Evolutionary conservation across 2,329 filamentous ascomycete species (phyloP).

Genomic region (Aspergillus quadrilineatus): DNA sequence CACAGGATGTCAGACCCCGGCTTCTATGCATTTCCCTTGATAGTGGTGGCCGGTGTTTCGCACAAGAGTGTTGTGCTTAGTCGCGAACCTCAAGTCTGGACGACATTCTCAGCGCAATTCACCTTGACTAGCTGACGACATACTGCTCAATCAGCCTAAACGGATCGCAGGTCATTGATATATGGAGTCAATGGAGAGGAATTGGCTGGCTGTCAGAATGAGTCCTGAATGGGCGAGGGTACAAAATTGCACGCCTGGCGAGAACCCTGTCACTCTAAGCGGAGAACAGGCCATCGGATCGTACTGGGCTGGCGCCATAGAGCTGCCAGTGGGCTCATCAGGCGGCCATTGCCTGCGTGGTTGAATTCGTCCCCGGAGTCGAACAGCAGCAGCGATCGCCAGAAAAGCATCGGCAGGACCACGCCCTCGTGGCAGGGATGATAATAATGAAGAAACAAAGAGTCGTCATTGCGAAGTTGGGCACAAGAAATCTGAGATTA

Average conservation of each 20-base stretch:
- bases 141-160: conserved; percentile 24
- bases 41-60: conserved; percentile 45
- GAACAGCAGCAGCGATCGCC: conserved; percentile 53
- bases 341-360: conserved; percentile 45
- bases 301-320: conserved; percentile 53
- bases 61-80: conserved; percentile 44
- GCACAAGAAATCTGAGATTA: neutral
- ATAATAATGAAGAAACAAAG: neutral
- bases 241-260: conserved; percentile 43
- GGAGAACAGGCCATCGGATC: conserved; percentile 45
- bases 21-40: conserved; percentile 61
- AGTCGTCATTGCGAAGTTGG: neutral
- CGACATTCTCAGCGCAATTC: conserved; percentile 9
- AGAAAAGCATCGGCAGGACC: conserved; percentile 42
- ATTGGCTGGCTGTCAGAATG: conserved; percentile 4
- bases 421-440: neutral
- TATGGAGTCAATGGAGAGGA: conserved; percentile 9
- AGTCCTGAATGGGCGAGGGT: no score
- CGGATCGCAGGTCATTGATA: conserved; percentile 10
- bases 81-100: no score
- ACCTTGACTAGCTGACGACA: conserved; percentile 36
- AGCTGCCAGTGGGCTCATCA: conserved; percentile 55
- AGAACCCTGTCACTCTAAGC: conserved; percentile 46
- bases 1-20: conserved; percentile 43
- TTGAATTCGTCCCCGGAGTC: conserved; percentile 46